Evolutionary conservation across 768 basidiomycete species (phyloP).

Genomic region (Lentinus tigrinus): DNA sequence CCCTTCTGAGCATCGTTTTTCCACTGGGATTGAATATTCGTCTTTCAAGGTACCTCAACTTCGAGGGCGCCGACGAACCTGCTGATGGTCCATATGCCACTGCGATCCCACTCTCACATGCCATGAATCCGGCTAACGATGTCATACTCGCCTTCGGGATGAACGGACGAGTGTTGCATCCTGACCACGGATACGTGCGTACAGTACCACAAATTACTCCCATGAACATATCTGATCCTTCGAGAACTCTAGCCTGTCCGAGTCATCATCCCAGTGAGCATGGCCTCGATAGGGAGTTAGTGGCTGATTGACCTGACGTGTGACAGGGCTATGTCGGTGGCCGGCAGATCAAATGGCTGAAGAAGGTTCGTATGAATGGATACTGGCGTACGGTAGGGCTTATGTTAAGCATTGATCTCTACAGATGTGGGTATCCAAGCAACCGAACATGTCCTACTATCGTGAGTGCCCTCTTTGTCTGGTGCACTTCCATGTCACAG

Average conservation of each 20-base stretch:
- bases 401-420: neutral
- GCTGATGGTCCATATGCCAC: constrained; percentile 21
- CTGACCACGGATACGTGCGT: constrained; percentile 24
- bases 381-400: neutral
- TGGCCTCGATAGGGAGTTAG: neutral
- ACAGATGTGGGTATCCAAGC: constrained; percentile 20
- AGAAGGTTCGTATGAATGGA: constrained; percentile 4
- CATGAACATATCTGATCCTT: too few relatives aligned
- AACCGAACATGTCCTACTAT: constrained; percentile 21
- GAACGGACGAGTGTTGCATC: constrained; percentile 23
- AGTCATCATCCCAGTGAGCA: constrained; percentile 18
- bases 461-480: constrained; percentile 4
- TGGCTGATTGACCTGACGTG: neutral
- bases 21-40: neutral
- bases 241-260: constrained; percentile 14
- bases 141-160: constrained; percentile 22
- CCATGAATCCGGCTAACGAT: constrained; percentile 23
- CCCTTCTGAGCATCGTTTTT: too few relatives aligned
- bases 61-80: constrained; percentile 21
- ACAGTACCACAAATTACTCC: neutral
- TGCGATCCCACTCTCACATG: constrained; percentile 21
- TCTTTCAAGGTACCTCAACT: constrained; percentile 16
- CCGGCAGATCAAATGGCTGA: constrained; percentile 24
- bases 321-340: constrained; percentile 20
- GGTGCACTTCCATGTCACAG: neutral